phyloP scores from a whole-genome alignment of 495 filamentous ascomycete genomes.

The Neurospora terricola region DNA sequence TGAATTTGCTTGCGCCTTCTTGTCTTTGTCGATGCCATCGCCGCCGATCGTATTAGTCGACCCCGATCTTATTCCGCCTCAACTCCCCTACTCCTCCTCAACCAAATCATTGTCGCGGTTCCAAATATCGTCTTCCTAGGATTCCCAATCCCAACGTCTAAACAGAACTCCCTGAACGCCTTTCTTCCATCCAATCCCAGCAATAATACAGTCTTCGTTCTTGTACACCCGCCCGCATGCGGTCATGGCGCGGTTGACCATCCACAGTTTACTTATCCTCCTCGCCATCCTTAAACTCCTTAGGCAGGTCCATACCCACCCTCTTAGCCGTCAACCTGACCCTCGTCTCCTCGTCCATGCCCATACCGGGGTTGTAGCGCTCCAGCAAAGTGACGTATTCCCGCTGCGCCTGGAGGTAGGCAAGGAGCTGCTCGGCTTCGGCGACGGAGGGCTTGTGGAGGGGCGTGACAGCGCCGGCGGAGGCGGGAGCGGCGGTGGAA shows the following conservation, averaged over 20 bases:
- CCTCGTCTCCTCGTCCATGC: conserved; percentile 74
- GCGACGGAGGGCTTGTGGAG: conserved; percentile 25
- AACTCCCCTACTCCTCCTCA: not conserved
- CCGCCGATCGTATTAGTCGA: not conserved
- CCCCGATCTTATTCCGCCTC: not conserved
- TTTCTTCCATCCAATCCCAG: not conserved
- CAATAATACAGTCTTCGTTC: not conserved
- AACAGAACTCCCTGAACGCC: not conserved
- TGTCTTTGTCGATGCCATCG: not conserved
- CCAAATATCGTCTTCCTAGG: not conserved
- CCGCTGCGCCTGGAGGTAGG: conserved; percentile 74
- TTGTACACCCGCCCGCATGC: not conserved
- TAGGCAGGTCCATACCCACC: conserved; percentile 81
- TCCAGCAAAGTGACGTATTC: conserved; percentile 71
- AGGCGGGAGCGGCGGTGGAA: conserved; percentile 13
- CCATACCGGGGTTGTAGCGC: conserved; percentile 86
- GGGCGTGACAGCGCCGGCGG: not conserved
- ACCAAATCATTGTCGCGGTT: not conserved
- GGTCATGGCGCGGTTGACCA: not conserved
- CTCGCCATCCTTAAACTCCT: conserved; percentile 27
- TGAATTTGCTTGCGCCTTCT: not conserved
- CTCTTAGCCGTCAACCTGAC: conserved; percentile 73
- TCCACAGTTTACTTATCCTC: not conserved
- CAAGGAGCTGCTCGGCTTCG: conserved; percentile 63
- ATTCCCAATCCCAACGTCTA: not conserved